Conservation (phyloP, 2,329 filamentous ascomycete genomes). For the Aureobasidium sp. region DNA sequence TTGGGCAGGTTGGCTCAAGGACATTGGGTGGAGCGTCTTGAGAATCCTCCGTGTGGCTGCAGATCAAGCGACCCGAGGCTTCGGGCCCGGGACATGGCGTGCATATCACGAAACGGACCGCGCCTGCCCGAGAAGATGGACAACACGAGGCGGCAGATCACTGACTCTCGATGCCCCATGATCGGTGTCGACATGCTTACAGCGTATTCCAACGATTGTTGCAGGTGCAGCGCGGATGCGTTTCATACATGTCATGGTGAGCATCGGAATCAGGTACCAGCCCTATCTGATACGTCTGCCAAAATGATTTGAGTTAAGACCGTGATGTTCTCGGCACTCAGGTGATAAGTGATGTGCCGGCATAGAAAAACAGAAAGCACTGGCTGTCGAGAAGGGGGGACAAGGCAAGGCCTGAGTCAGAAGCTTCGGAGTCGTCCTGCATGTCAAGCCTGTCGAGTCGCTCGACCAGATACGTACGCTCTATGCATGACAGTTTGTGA, state of each 20-base stretch:
- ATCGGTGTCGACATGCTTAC: background rate
- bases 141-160: conserved; percentile 8
- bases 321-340: background rate
- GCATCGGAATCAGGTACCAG: background rate
- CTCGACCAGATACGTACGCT: background rate
- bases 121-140: background rate
- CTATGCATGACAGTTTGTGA: background rate
- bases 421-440: background rate
- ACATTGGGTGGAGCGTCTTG: background rate
- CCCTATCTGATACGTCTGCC: background rate
- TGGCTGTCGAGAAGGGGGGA: background rate
- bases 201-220: background rate
- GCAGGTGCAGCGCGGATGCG: conserved; percentile 7
- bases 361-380: background rate
- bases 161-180: background rate
- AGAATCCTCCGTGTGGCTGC: conserved; percentile 4
- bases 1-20: background rate
- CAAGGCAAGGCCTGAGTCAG: background rate
- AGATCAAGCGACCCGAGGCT: background rate
- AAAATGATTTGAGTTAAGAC: background rate
- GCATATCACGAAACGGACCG: conserved; percentile 10
- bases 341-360: background rate
- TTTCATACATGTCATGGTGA: background rate
- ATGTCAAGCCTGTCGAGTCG: background rate
- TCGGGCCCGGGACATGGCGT: background rate